Conservation (phyloP, 2,329 filamentous ascomycete species). For the Cytospora mali region DNA sequence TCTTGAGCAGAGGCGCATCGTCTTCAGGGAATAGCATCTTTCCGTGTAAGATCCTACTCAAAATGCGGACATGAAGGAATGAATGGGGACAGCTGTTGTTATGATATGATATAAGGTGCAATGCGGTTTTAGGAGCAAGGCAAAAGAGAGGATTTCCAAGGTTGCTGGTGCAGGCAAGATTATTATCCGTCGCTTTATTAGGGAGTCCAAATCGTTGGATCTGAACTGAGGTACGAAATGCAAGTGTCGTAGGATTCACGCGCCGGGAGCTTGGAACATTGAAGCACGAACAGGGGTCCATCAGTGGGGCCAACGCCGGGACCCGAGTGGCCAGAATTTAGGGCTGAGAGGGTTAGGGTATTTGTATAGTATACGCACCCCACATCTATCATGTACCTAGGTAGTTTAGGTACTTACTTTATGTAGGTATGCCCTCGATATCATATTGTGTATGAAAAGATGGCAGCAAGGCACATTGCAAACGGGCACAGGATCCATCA, state of each 20-base stretch:
- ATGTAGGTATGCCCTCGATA: neutral
- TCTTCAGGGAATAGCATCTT: slow-evolving; percentile 65
- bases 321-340: neutral
- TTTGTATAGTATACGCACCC: no score
- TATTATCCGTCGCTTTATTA: neutral
- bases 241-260: neutral
- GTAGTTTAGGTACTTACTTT: neutral
- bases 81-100: neutral
- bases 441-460: neutral
- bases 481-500: neutral
- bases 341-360: neutral
- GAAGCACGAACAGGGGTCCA: neutral
- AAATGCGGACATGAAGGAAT: slow-evolving; percentile 24
- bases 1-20: slow-evolving; percentile 66
- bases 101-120: neutral
- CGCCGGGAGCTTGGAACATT: neutral
- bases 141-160: neutral
- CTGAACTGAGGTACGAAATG: neutral
- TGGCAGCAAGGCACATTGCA: neutral
- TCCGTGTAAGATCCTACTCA: slow-evolving; percentile 7
- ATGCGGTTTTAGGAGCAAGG: neutral
- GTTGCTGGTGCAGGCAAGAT: neutral
- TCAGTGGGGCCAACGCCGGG: neutral
- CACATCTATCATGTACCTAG: no score
- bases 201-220: neutral